Evolutionary conservation across 73 alveolate species (phyloP).

Genomic region (Paramecium pentaurelia): DNA sequence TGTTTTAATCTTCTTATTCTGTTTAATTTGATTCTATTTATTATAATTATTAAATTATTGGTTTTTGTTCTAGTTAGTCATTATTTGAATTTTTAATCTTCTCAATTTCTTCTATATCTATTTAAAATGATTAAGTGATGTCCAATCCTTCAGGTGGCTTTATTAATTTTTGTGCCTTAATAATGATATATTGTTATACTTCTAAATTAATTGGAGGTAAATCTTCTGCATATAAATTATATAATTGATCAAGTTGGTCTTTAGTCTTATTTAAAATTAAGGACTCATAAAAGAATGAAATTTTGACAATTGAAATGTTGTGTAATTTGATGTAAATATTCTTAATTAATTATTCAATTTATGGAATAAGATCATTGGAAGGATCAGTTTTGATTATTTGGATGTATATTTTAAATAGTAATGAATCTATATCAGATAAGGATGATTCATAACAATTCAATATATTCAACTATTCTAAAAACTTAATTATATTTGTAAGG

Average conservation of each 20-base stretch:
- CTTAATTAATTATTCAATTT: not conserved
- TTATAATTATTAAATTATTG: not conserved
- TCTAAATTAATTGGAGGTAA: conserved; percentile 1
- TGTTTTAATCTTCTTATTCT: not conserved
- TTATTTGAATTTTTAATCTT: not conserved
- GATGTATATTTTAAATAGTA: not conserved
- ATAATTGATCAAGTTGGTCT: not conserved
- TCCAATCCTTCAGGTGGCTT: not conserved
- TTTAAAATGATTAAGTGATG: not conserved
- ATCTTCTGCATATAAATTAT: not conserved
- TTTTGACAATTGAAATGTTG: not conserved
- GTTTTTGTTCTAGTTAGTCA: not conserved
- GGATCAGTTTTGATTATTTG: not conserved
- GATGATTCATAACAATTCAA: not conserved
- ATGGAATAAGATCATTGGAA: not conserved
- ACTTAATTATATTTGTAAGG: not conserved
- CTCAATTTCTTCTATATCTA: not conserved
- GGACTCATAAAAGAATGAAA: not conserved
- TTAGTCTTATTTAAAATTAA: not conserved
- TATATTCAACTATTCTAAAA: not conserved
- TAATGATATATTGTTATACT: not conserved
- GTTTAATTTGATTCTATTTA: not conserved
- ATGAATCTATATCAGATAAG: not conserved
- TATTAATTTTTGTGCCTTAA: not conserved
- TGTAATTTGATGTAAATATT: not conserved